Evolutionary conservation across 352 stramenopile species (phyloP), one percentile per base, ranked within the genome.

Genomic region (Phytophthora litchii): DNA sequence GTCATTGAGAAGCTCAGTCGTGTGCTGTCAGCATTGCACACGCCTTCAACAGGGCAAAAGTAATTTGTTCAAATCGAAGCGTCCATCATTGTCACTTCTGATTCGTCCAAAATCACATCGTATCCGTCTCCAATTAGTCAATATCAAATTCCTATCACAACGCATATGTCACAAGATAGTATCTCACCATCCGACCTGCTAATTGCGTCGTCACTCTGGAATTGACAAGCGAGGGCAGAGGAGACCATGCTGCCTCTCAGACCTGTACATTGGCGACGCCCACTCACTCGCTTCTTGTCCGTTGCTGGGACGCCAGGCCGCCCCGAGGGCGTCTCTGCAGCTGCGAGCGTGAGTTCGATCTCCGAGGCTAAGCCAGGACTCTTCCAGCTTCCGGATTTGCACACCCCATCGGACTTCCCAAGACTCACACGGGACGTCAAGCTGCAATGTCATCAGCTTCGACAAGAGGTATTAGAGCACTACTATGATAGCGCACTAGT

Each of bases 361-460:
- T 32, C 54, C 11, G 59, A 64, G 10, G 35, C 52, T 21, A 63
- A 67, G 41, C 78, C 68, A 0, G 84, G 84, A 7, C 76, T 94
- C 21, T 94, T 94, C 32, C 84, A 89, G 53, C 52, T 94, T 36
- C 81, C 78, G 14, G 54, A 83, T 21, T 61, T 94, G 36, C 76
- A 86, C 50, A 49, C 60, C 5, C 74, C 84, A 14, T 67, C 67
- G 19, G 84, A 94, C 55, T 94, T 94, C 50, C 31, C 64, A 16
- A 64, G 60, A 44, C 75, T 94, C 46, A 79, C 84, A n/a, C 44
- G 31, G 1, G 64, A 86, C 46, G 82, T 78, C 19, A 89, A 91
- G 63, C 48, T 56, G 36, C 67, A 76, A 34, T 94, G 82, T 23
- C 61, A 77, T 36, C 63, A 74, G 34, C 62, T 92, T 47, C 83